These are phyloP conservation scores for Pestalotiopsis sp. DNA, from an alignment of 2,329 filamentous ascomycete genomes.

Conservation along the genomic window DNA sequence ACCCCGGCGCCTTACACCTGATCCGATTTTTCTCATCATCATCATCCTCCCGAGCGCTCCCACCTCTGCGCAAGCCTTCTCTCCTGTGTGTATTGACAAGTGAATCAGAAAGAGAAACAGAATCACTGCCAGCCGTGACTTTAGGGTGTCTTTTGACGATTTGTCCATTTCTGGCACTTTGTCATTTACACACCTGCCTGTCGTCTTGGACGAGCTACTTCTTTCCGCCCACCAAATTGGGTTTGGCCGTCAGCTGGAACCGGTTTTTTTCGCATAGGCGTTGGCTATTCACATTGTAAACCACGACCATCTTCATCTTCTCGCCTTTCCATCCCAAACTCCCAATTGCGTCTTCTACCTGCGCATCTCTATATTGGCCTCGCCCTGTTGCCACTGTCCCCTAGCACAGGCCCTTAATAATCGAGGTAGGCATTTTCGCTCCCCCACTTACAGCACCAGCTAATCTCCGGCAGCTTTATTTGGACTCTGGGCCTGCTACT, in stretches of 20 bases:
- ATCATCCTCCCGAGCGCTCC: not conserved
- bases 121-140: not conserved
- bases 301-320: not conserved
- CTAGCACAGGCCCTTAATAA: not conserved
- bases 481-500: not conserved
- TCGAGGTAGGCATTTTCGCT: slow-evolving; percentile 12
- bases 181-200: not conserved
- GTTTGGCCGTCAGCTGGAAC: not conserved
- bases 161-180: not conserved
- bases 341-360: not conserved
- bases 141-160: not conserved
- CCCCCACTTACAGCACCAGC: slow-evolving; percentile 31
- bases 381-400: not conserved
- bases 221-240: not conserved
- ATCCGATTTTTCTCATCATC: slow-evolving; percentile 6
- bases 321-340: not conserved
- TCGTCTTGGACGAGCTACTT: not conserved
- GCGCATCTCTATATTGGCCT: not conserved
- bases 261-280: not conserved
- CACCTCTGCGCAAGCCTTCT: not conserved
- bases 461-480: slow-evolving; percentile 28
- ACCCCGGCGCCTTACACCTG: slow-evolving; percentile 6
- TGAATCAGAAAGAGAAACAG: not conserved
- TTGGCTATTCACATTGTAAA: not conserved
- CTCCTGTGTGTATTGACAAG: not conserved